Base-by-base conservation (phyloP, 768 basidiomycete genomes). In the Podaxis sp. region DNA sequence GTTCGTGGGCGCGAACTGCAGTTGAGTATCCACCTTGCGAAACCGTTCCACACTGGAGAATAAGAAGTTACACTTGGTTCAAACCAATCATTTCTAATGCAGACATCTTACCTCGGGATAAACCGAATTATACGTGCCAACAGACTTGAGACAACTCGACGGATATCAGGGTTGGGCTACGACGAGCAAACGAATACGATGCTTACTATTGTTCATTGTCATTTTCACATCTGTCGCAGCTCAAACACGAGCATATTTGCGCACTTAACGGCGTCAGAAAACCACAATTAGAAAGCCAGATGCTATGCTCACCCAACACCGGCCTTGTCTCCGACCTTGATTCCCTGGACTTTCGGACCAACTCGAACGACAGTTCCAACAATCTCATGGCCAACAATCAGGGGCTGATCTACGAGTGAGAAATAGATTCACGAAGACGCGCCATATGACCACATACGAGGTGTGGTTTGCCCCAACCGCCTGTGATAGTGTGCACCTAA, bases 251-350 rank as follows among this genome's bases (percentile, higher is more conserved):
- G 55, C 71, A 70, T 12, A 76, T 63, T 51, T 79, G 78, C 27
- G 82, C 82, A 63, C 85, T 84, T n/a, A 72, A 8, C 79, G 77
- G 4, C 81, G 78, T 37, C 29, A 41, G 15, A 17, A 38, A 38
- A 37, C 17, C 17, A 19, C 8, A 12, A 13, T 2, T 43, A 47
- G 4, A 29, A 0, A 17, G n/a, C 7, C 13, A n/a, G 9, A 29
- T 33, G 38, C 1, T 40, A 13, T 13, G 12, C 19, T 66, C 69
- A 38, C 75, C 76, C 75, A 33, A 76, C 74, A 54, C 86, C 87
- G 63, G 79, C 86, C 8, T 80, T 71, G 68, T 87, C 82, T 24
- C 86, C 86, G 8, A 80, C 75, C 68, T 85, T 84, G 75, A 87
- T 77, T 54, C 78, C 78, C 3, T 67, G 77, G 49, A 87, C 85